phyloP scores from a whole-genome alignment of 495 filamentous ascomycete species.

The Chaetomium fimeti region DNA sequence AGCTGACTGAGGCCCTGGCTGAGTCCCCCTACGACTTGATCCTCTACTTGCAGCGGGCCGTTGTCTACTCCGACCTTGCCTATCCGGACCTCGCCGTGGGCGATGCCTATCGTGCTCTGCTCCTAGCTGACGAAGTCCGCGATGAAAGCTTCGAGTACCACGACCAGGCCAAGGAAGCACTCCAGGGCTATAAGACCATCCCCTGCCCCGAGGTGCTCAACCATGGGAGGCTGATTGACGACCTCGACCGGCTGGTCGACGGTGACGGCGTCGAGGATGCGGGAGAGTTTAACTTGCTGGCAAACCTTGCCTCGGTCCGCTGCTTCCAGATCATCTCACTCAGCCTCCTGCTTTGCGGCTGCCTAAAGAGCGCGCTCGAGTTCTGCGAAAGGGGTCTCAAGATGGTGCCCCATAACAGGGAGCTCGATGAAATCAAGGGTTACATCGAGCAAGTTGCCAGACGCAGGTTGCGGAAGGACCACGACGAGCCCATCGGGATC shows the following conservation, averaged over 20 bases:
- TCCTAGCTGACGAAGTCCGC: constrained; percentile 75
- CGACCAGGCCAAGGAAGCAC: constrained; percentile 49
- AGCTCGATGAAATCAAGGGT: constrained; percentile 46
- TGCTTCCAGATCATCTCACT: constrained; percentile 59
- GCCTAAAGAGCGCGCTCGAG: constrained; percentile 65
- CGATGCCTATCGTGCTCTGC: constrained; percentile 85
- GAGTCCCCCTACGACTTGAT: constrained; percentile 72
- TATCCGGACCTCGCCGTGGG: constrained; percentile 89
- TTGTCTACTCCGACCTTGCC: constrained; percentile 67
- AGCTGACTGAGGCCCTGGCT: constrained; percentile 49
- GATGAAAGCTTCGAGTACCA: constrained; percentile 70
- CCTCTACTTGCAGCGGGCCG: constrained; percentile 69
- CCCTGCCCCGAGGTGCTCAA: constrained; percentile 40
- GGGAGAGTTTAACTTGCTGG: constrained; percentile 37
- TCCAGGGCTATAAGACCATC: constrained; percentile 35
- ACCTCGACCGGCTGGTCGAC: constrained; percentile 39
- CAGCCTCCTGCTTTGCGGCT: constrained; percentile 64
- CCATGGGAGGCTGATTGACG: constrained; percentile 43
- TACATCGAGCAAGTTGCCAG: constrained; percentile 51
- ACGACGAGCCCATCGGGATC: constrained; percentile 47
- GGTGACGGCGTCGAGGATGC: constrained; percentile 32
- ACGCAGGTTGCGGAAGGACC: constrained; percentile 42
- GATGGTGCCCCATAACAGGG: constrained; percentile 44
- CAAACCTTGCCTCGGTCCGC: constrained; percentile 47
- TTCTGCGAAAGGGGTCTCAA: constrained; percentile 59